Evolutionary conservation across 1,284 basidiomycete genomes (phyloP).

Genomic region (Mycocalia duriaeana): DNA sequence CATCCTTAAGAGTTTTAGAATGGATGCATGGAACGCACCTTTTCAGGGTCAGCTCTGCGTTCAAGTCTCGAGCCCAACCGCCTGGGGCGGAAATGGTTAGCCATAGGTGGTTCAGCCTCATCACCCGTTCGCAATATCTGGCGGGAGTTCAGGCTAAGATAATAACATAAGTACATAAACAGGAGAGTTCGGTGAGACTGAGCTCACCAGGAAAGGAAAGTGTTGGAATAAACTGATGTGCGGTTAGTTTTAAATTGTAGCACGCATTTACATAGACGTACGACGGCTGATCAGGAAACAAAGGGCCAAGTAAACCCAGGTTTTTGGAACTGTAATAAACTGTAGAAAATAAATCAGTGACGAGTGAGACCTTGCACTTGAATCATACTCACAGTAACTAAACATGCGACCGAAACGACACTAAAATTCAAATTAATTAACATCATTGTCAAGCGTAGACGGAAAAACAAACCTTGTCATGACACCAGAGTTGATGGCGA

Average conservation of each 20-base stretch:
- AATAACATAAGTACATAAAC: neutral
- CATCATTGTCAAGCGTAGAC: neutral
- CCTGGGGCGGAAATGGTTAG: slow-evolving; percentile 12
- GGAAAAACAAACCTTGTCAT: slow-evolving; percentile 20
- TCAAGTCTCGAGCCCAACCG: neutral
- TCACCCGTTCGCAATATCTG: slow-evolving; percentile 19
- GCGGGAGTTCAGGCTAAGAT: slow-evolving; percentile 24
- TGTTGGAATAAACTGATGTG: slow-evolving; percentile 26
- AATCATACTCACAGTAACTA: slow-evolving; percentile 20
- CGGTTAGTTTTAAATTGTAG: neutral
- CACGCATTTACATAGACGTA: slow-evolving; percentile 13
- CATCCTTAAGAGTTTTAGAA: too few species aligned
- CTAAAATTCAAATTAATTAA: slow-evolving; percentile 8
- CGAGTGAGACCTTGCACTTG: neutral
- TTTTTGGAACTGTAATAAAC: slow-evolving; percentile 22
- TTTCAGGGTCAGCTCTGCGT: neutral
- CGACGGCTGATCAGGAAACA: slow-evolving; percentile 28
- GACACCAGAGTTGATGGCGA: slow-evolving; percentile 27
- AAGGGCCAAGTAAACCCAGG: slow-evolving; percentile 27
- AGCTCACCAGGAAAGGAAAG: slow-evolving; percentile 27
- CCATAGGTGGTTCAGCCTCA: slow-evolving; percentile 13
- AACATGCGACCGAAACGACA: slow-evolving; percentile 23
- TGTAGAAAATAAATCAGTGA: slow-evolving; percentile 6
- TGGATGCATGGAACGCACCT: neutral
- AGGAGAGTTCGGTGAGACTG: neutral